Percentiles rank a stretch among this genome's conserved stretches.
Evolutionary conservation across 768 basidiomycete genomes (phyloP).

Genomic region (Infundibulicybe gibba): DNA sequence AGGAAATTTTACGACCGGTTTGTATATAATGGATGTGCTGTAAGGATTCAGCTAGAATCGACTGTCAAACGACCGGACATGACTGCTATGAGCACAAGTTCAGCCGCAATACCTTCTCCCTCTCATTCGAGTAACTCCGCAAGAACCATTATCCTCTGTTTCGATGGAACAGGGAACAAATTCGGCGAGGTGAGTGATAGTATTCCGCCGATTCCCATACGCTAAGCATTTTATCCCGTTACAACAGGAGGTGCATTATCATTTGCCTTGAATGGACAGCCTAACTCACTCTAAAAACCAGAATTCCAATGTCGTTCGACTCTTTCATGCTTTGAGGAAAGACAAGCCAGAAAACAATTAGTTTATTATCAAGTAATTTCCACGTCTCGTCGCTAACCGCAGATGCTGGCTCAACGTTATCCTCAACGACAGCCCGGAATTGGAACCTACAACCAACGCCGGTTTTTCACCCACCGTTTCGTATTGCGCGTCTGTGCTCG

Average conservation of each 20-base stretch:
- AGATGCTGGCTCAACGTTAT: not conserved
- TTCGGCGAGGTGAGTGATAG: conserved; percentile 38
- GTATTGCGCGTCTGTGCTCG: conserved; percentile 5
- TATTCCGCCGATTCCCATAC: not conserved
- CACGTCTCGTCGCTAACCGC: not conserved
- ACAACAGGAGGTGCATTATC: not conserved
- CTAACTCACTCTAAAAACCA: conserved; percentile 6
- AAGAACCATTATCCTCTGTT: conserved; percentile 45
- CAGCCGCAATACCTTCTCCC: no score
- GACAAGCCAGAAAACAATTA: conserved; percentile 28
- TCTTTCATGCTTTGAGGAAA: conserved; percentile 33
- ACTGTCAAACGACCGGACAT: no score
- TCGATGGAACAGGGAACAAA: conserved; percentile 51
- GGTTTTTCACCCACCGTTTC: conserved; percentile 10
- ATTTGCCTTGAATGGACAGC: not conserved
- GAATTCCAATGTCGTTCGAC: conserved; percentile 38
- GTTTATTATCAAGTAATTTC: conserved; percentile 30
- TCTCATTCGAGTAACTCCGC: not conserved
- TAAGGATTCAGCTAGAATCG: no score
- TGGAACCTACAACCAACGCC: conserved; percentile 11
- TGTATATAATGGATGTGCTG: no score
- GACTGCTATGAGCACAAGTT: no score
- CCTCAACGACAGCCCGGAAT: conserved; percentile 11
- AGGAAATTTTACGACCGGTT: no score
- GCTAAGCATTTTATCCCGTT: not conserved